Evolutionary conservation across 2,329 filamentous ascomycete species (phyloP), one percentile per base, ranked within the genome.

Genomic region (Cryphonectria radicalis): DNA sequence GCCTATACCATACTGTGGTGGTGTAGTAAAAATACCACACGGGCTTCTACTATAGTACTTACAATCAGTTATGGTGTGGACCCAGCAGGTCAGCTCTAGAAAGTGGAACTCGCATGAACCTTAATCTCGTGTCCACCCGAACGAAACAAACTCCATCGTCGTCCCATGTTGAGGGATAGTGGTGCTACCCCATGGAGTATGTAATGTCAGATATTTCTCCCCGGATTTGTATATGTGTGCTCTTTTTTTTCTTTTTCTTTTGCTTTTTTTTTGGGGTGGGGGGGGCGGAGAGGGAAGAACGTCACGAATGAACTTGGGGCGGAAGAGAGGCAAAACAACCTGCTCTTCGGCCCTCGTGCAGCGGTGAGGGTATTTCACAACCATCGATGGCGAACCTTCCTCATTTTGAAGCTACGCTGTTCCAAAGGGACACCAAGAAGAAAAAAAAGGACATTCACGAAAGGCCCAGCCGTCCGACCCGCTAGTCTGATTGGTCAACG

Each of bases 61-160:
- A 32, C 32, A 32, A 32, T 4, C 32, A 22, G 3, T n/a, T 50
- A n/a, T 50, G n/a, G 46, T n/a, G 5, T 59, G 28, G 53, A 11
- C 25, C 25, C 14, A 32, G 13, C 25, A 13, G 50, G 50, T 13
- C 50, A 25, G n/a, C 11, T 17, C 55, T 35, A 2, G 28, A 59
- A 35, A 62, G 59, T 62, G 59, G 59, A 40, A 1, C 59, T 40
- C 59, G 32, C 19, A 62, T 40, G 7, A 62, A 40, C 59, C 59
- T 62, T 62, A 40, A 37, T 62, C 59, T 40, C 59, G 28, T n/a
- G 59, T n/a, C 35, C 59, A 62, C 59, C 40, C 7, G 46, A 35
- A 40, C 59, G 22, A 37, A 40, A 37, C 32, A 62, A 40, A 62
- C 19, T 40, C 59, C 59, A 62, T 62, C 59, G 35, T 62, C 59